Evolutionary conservation across 345 rosid genomes (phyloP).

Genomic region (Lepidium didymum): DNA sequence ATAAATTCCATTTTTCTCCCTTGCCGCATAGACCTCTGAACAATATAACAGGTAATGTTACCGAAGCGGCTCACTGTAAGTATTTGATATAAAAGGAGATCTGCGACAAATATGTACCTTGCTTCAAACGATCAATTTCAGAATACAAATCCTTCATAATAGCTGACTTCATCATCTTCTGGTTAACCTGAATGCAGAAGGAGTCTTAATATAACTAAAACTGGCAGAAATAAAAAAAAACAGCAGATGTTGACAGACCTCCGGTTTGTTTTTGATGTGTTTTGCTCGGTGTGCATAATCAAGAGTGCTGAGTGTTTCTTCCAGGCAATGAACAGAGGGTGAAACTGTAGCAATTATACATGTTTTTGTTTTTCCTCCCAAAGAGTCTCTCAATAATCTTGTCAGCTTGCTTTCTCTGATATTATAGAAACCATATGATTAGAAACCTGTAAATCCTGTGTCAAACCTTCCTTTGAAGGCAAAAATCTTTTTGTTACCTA

Average conservation of each 20-base stretch:
- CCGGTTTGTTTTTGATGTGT: constrained; percentile 96
- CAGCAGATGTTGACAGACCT: constrained; percentile 42
- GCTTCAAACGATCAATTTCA: constrained; percentile 92
- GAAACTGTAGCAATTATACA: constrained; percentile 95
- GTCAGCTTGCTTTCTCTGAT: constrained; percentile 96
- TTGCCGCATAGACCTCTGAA: constrained; percentile 92
- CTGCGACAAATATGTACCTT: constrained; percentile 43
- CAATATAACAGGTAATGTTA: neutral
- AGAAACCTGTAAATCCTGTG: neutral
- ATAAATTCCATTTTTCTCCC: constrained; percentile 97
- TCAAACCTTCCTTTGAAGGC: neutral
- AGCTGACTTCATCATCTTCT: constrained; percentile 99
- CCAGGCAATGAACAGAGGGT: constrained; percentile 87
- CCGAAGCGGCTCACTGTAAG: neutral
- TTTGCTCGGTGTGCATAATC: constrained; percentile 98
- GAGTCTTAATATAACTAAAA: neutral
- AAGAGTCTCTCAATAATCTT: constrained; percentile 90
- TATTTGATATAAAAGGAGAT: neutral
- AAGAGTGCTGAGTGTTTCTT: constrained; percentile 97
- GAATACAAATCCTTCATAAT: constrained; percentile 89
- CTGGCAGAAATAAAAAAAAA: neutral
- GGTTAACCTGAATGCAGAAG: constrained; percentile 63
- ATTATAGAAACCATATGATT: constrained; percentile 10
- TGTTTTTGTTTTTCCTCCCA: constrained; percentile 99
- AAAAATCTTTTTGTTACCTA: constrained; percentile 38